Percentiles rank a stretch among this genome's conserved stretches.
Conservation (phyloP, 805 yeast species). For the Teunomyces barrocoloradensis region DNA sequence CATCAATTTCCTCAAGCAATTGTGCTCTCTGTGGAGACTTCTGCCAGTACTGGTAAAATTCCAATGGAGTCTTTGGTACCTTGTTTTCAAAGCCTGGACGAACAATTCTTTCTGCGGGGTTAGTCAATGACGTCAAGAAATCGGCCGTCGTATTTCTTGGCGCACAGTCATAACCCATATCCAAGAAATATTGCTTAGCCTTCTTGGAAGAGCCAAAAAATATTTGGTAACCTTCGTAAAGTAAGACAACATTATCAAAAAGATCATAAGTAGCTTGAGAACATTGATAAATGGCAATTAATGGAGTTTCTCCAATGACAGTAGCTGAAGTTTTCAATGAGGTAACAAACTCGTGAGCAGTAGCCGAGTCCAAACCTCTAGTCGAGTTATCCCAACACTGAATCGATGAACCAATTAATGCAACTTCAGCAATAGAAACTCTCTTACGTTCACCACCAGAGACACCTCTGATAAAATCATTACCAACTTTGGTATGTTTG, state of each 20-base stretch:
- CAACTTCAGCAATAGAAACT: constrained; percentile 27
- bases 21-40: constrained; percentile 48
- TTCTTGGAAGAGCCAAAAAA: constrained; percentile 42
- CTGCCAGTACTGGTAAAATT: constrained; percentile 61
- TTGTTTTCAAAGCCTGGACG: constrained; percentile 47
- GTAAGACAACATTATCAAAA: constrained; percentile 46
- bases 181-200: constrained; percentile 49
- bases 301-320: constrained; percentile 22
- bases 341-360: constrained; percentile 26
- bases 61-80: constrained; percentile 55
- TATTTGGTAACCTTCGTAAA: constrained; percentile 48
- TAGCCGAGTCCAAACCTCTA: constrained; percentile 29
- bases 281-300: constrained; percentile 28
- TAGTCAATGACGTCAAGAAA: constrained; percentile 64
- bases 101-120: constrained; percentile 56
- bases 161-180: constrained; percentile 63
- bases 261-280: constrained; percentile 43
- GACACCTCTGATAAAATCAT: constrained; percentile 45
- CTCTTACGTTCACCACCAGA: constrained; percentile 31
- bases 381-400: constrained; percentile 48
- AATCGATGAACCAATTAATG: constrained; percentile 24
- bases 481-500: constrained; percentile 58
- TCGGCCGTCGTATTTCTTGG: constrained; percentile 68
- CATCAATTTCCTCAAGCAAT: constrained; percentile 42
- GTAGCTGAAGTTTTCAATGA: constrained; percentile 26